These are phyloP conservation scores for Paramarasmius palmivorus DNA, from an alignment of 1,284 basidiomycete species.

Conservation along the genomic window DNA sequence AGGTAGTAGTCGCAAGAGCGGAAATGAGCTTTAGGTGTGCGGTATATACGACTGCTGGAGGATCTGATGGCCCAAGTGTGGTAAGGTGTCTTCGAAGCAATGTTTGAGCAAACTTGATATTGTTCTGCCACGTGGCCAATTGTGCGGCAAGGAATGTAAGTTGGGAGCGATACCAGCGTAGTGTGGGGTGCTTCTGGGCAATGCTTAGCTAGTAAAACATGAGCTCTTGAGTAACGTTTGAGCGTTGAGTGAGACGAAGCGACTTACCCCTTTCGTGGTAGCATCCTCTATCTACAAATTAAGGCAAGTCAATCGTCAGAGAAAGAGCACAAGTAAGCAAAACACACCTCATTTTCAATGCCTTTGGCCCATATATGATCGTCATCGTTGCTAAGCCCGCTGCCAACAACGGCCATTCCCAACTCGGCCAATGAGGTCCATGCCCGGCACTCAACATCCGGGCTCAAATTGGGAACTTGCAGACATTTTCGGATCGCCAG, in stretches of 20 bases:
- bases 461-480: conserved; percentile 46
- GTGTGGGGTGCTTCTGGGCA: conserved; percentile 54
- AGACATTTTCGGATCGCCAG: conserved; percentile 57
- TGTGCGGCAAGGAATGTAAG: conserved; percentile 60
- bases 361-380: conserved; percentile 45
- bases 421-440: conserved; percentile 69
- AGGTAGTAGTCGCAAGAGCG: conserved; percentile 35
- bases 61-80: conserved; percentile 46
- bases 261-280: conserved; percentile 47
- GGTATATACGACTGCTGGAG: conserved; percentile 52
- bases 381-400: conserved; percentile 40
- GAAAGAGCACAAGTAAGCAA: background rate
- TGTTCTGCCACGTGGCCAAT: conserved; percentile 52
- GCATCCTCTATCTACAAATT: conserved; percentile 46
- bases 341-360: conserved; percentile 52
- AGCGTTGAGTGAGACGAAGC: conserved; percentile 26
- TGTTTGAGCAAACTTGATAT: conserved; percentile 57
- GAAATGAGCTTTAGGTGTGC: conserved; percentile 55
- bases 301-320: background rate
- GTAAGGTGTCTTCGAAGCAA: conserved; percentile 55
- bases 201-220: conserved; percentile 2
- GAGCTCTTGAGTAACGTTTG: conserved; percentile 48
- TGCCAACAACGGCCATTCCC: conserved; percentile 53
- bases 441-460: conserved; percentile 63
- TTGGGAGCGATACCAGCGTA: conserved; percentile 57